Evolutionary conservation across 331 rosid species (phyloP).

Genomic region (Quercus lobata): DNA sequence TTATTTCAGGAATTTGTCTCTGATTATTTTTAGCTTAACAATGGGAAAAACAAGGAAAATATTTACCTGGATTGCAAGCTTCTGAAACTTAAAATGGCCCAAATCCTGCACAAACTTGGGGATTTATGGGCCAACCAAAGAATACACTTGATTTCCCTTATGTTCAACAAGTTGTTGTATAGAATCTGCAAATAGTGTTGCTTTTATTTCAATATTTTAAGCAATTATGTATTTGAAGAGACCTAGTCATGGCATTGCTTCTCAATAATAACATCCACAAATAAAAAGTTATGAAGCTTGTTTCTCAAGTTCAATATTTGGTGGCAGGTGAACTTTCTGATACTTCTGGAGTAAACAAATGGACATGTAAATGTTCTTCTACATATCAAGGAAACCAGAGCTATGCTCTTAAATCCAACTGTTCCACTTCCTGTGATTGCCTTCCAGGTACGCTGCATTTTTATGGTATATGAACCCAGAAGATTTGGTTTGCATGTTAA

Average conservation of each 20-base stretch:
- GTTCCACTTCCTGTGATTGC: slow-evolving; percentile 85
- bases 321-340: slow-evolving; percentile 48
- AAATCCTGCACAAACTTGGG: not conserved
- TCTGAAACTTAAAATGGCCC: not conserved
- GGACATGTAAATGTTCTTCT: slow-evolving; percentile 71
- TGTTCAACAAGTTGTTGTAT: not conserved
- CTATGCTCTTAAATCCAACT: slow-evolving; percentile 48
- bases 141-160: not conserved
- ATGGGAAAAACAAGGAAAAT: not conserved
- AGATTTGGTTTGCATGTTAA: not conserved
- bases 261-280: not conserved
- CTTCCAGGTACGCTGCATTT: slow-evolving; percentile 55
- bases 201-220: slow-evolving; percentile 4
- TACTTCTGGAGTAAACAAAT: slow-evolving; percentile 47
- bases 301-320: slow-evolving; percentile 20
- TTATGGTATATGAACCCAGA: slow-evolving; percentile 18
- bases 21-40: slow-evolving; percentile 2
- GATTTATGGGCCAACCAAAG: not conserved
- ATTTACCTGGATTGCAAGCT: not conserved
- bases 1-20: slow-evolving; percentile 1
- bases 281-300: not conserved
- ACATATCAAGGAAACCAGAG: slow-evolving; percentile 38
- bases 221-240: not conserved
- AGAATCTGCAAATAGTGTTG: slow-evolving; percentile 5
- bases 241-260: not conserved